These are phyloP conservation scores for Aspergillus pseudoterreus DNA, from an alignment of 2,329 filamentous ascomycete genomes.

Conservation along the genomic window DNA sequence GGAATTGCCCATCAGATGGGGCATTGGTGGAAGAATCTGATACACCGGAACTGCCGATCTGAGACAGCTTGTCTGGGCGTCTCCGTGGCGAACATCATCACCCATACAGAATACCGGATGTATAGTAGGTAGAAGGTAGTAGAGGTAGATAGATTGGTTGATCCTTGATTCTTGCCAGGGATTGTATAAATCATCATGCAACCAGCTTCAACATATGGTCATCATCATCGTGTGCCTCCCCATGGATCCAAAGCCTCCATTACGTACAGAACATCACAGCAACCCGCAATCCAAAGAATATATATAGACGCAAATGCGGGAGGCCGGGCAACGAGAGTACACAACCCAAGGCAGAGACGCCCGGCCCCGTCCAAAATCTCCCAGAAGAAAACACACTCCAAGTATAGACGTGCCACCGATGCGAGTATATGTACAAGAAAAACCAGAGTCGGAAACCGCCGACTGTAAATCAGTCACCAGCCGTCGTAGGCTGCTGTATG, in stretches of 20 bases:
- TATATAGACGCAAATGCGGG: slow-evolving; percentile 16
- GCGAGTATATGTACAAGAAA: slow-evolving; percentile 35
- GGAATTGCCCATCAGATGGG: not conserved
- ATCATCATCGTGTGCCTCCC: slow-evolving; percentile 6
- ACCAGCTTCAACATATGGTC: slow-evolving; percentile 1
- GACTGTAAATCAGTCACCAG: slow-evolving; percentile 14
- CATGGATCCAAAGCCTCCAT: slow-evolving; percentile 7
- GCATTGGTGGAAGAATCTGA: slow-evolving; percentile 17
- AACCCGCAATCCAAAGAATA: slow-evolving; percentile 10
- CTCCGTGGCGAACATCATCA: not conserved
- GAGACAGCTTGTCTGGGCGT: not conserved
- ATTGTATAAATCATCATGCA: not conserved
- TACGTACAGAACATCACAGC: slow-evolving; percentile 16
- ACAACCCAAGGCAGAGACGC: not conserved
- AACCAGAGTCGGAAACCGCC: slow-evolving; percentile 21
- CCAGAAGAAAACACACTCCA: slow-evolving; percentile 2
- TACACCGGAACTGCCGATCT: not conserved
- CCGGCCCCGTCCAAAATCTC: not conserved
- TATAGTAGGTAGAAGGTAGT: not conserved
- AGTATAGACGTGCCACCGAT: slow-evolving; percentile 21
- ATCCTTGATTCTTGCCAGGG: too few species aligned
- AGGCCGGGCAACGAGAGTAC: not conserved
- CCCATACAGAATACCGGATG: not conserved
- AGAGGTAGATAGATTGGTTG: too few species aligned
- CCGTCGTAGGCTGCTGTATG: slow-evolving; percentile 16